A percentile compares a stretch with the other conserved stretches of the same genome.
These are phyloP conservation scores for Waitea zeae DNA, from an alignment of 1,284 basidiomycete genomes.

Conservation along the genomic window DNA sequence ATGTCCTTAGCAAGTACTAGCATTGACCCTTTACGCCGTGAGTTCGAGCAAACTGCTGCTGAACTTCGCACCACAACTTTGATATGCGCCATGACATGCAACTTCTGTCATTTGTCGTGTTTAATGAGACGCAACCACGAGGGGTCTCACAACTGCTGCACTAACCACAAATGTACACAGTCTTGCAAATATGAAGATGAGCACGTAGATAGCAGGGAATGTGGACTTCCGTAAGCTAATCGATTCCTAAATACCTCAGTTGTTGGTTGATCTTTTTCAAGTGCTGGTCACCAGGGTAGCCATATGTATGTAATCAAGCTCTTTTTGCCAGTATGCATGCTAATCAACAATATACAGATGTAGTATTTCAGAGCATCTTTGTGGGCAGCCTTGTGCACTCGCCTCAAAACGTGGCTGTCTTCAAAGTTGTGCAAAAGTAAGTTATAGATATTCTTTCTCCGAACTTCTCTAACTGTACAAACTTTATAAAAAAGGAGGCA, in stretches of 20 bases:
- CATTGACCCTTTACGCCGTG: conserved; percentile 26
- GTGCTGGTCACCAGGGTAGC: conserved; percentile 35
- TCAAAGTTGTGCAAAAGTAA: conserved; percentile 29
- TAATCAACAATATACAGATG: conserved; percentile 19
- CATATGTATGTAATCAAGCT: conserved; percentile 36
- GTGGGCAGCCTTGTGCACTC: conserved; percentile 27
- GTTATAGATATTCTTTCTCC: neutral
- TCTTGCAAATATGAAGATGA: conserved; percentile 24
- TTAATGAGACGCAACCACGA: conserved; percentile 24
- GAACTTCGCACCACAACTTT: no score
- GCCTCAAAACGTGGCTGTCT: conserved; percentile 27
- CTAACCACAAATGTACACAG: conserved; percentile 25
- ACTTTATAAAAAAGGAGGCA: conserved; percentile 20
- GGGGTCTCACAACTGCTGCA: conserved; percentile 27
- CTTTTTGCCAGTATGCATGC: neutral
- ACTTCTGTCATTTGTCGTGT: conserved; percentile 28
- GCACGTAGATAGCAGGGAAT: conserved; percentile 15
- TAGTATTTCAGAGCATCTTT: conserved; percentile 28
- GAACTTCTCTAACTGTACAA: no score
- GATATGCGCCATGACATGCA: conserved; percentile 27
- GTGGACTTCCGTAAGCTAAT: conserved; percentile 25
- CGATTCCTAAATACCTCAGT: neutral
- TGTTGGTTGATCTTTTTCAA: conserved; percentile 10
- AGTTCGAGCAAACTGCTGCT: no score
- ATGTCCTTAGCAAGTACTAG: conserved; percentile 21